These are phyloP conservation scores for Podospora pseudocomata DNA, from an alignment of 495 filamentous ascomycete species.

Conservation along the genomic window DNA sequence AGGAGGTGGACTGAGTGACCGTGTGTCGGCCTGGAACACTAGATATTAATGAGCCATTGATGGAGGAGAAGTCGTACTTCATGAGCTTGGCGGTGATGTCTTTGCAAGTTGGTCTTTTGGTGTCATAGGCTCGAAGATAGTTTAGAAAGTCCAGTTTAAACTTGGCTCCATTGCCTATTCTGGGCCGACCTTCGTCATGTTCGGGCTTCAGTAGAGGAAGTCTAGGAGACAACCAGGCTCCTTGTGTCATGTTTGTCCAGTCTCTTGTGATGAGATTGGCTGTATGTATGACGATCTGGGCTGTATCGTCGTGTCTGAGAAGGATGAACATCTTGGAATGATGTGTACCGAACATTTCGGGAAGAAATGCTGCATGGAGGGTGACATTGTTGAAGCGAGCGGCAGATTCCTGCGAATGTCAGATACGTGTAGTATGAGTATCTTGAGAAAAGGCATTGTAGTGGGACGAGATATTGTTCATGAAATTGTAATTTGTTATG, in stretches of 20 bases:
- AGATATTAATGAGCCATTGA: conserved; percentile 71
- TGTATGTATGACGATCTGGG: conserved; percentile 82
- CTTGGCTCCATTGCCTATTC: conserved; percentile 57
- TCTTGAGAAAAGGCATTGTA: too few relatives aligned
- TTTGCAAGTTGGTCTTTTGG: conserved; percentile 44
- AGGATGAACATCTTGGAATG: conserved; percentile 78
- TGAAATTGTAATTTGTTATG: too few relatives aligned
- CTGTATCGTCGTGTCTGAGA: conserved; percentile 68
- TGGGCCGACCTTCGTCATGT: background rate
- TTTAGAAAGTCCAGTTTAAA: conserved; percentile 75
- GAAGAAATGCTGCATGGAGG: conserved; percentile 73
- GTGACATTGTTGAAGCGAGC: conserved; percentile 62
- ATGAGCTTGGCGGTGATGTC: conserved; percentile 53
- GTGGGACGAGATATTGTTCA: too few relatives aligned
- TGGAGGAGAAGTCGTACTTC: conserved; percentile 64
- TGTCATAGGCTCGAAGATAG: conserved; percentile 69
- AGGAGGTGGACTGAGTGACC: conserved; percentile 33
- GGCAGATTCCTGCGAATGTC: conserved; percentile 46
- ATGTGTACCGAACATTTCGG: conserved; percentile 85
- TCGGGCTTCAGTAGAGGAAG: conserved; percentile 48
- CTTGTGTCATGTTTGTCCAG: conserved; percentile 87
- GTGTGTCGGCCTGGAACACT: conserved; percentile 69
- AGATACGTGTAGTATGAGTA: background rate
- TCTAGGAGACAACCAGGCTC: conserved; percentile 73
- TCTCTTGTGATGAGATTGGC: conserved; percentile 84